Evolutionary conservation across 495 filamentous ascomycete species (phyloP).

Genomic region (Podospora sp.): DNA sequence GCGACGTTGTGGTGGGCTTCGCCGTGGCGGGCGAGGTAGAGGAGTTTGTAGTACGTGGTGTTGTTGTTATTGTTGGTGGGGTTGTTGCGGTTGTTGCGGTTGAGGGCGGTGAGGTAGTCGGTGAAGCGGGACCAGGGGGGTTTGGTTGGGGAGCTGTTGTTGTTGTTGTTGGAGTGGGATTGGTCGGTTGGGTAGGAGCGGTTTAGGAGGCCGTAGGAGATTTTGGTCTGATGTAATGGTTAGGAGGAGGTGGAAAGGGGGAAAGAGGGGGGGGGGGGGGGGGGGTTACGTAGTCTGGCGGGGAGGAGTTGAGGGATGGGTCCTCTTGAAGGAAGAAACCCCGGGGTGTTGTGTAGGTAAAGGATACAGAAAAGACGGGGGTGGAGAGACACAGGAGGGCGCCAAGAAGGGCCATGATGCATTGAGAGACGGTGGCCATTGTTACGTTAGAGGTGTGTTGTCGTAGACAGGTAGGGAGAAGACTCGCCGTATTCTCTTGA

Average conservation of each 20-base stretch:
- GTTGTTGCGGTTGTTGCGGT: no score
- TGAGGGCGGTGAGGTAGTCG: neutral
- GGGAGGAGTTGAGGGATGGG: neutral
- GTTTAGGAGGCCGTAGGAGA: neutral
- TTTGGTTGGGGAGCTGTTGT: neutral
- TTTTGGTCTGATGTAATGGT: neutral
- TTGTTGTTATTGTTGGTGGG: neutral
- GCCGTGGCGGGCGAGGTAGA: conserved; percentile 1
- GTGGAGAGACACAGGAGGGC: no score
- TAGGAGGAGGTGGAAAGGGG: neutral
- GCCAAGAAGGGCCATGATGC: no score
- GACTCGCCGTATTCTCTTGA: no score
- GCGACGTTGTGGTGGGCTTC: conserved; percentile 11
- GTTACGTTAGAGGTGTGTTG: no score
- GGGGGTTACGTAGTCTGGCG: conserved; percentile 7
- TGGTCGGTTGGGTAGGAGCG: neutral
- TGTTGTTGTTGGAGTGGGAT: no score
- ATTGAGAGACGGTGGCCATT: no score
- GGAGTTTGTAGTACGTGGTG: neutral
- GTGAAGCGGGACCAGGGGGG: neutral
- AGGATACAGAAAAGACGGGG: no score
- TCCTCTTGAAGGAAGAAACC: conserved; percentile 14
- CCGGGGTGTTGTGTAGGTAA: neutral
- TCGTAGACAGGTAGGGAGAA: no score
- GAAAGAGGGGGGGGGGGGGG: no score